phyloP scores from a whole-genome alignment of 2,329 filamentous ascomycete species.

The Westerdykella sp. region DNA sequence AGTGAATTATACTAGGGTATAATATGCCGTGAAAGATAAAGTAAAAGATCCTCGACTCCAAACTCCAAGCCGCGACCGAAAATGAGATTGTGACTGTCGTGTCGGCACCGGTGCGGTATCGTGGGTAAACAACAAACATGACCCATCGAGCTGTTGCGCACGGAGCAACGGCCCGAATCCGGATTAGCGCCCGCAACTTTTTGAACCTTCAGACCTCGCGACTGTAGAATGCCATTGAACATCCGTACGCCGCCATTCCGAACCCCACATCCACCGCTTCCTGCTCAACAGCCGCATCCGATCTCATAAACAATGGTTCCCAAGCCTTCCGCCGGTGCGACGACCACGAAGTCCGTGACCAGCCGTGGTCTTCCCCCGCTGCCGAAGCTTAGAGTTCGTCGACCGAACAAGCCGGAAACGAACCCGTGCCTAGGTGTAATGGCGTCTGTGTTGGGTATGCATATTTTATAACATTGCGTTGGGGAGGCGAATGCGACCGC shows the following conservation, averaged over 20 bases:
- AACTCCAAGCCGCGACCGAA: background rate
- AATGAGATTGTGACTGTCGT: background rate
- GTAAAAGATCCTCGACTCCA: no score
- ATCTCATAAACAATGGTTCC: constrained; percentile 27
- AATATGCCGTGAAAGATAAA: no score
- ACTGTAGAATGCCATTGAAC: background rate
- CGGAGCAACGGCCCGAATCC: background rate
- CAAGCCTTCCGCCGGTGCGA: constrained; percentile 26
- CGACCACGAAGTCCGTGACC: constrained; percentile 31
- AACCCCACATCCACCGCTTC: background rate
- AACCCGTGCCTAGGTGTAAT: constrained; percentile 63
- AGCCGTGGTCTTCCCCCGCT: constrained; percentile 53
- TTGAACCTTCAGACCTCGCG: background rate
- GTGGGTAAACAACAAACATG: background rate
- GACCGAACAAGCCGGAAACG: constrained; percentile 55
- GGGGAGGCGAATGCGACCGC: background rate
- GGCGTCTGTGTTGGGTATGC: constrained; percentile 59
- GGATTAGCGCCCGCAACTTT: background rate
- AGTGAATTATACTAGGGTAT: no score
- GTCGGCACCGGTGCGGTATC: background rate
- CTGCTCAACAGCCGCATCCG: background rate
- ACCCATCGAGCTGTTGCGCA: background rate
- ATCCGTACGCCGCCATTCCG: background rate
- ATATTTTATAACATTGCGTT: background rate
- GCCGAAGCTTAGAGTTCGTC: constrained; percentile 57